Base-by-base conservation (phyloP, 2,329 filamentous ascomycete species). In the Penicillium palitans region DNA sequence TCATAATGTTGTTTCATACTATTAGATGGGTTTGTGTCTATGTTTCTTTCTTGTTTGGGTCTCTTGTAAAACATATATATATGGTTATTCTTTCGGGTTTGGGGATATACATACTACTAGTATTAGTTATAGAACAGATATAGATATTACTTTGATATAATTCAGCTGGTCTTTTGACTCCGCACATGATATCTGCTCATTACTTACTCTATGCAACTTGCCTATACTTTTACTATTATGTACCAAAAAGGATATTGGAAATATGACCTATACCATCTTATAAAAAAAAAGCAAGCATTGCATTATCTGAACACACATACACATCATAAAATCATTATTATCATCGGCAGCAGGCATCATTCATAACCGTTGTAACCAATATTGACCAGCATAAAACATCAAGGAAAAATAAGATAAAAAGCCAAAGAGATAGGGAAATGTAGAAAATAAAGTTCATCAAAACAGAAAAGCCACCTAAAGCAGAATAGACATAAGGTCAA, bases 251-350 rank as follows among this genome's bases (percentile, higher is more conserved):
- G 6, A 17, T 10, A 21, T 47, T 48, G 4, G 6, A 17, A 12
- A 17, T 17, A 17, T 24, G 19, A 33, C 29, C 13, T 37, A 21
- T 40, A 3, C 1, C 24, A 54, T 31, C 6, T 27, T 27, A 3
- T n/a, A 15, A 15, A 31, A 25, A 25, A 33, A 35, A 29, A 37
- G 25, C 35, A 49, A 19, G 10, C 13, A 61, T 57, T 59, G 52
- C 50, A 46, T 39, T 61, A 55, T 55, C 37, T 19, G 42, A 52
- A 52, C 49, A 40, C 31, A 56, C 55, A 31, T 57, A 48, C 25
- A 48, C 46, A 49, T 62, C 60, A 50, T 63, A 49, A 61, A 61
- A 19, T 63, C 61, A 55, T 63, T 48, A 55, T 63, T 48, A 63
- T 63, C 52, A 56, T 63, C 37, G 24, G 52, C 60, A 37, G 19